These are phyloP conservation scores for Geotrichum candidum DNA, from an alignment of 1,139 yeast species.

Conservation along the genomic window DNA sequence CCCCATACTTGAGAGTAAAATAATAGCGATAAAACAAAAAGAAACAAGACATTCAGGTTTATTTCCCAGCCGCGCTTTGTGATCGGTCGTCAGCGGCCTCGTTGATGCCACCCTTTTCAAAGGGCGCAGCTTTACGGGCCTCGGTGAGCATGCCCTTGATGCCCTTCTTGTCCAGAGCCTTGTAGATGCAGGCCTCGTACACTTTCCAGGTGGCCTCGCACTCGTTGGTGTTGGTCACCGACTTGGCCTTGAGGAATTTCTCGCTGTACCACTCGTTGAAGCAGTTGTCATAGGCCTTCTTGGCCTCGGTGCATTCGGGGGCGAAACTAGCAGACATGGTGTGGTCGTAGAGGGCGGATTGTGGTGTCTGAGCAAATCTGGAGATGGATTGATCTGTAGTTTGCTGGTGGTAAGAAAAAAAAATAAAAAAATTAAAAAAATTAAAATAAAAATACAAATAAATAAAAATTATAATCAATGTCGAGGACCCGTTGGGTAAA, in stretches of 20 bases:
- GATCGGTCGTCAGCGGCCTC: slow-evolving; percentile 15
- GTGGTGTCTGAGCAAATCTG: not conserved
- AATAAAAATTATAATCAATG: too few species aligned
- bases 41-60: not conserved
- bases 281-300: slow-evolving; percentile 82
- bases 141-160: slow-evolving; percentile 55
- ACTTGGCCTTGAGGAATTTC: slow-evolving; percentile 65
- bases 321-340: slow-evolving; percentile 89
- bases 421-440: too few species aligned
- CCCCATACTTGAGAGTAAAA: too few species aligned
- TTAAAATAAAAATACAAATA: too few species aligned
- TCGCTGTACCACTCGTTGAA: slow-evolving; percentile 96
- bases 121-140: slow-evolving; percentile 18
- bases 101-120: slow-evolving; percentile 18
- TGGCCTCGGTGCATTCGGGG: slow-evolving; percentile 88
- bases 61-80: not conserved
- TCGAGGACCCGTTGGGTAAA: too few species aligned
- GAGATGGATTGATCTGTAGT: too few species aligned
- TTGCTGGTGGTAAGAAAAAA: too few species aligned
- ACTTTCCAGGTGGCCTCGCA: slow-evolving; percentile 86
- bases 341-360: too few species aligned
- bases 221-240: slow-evolving; percentile 50
- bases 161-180: slow-evolving; percentile 64
- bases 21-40: too few species aligned
- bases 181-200: slow-evolving; percentile 77